Base-by-base conservation (phyloP, 179 eudicot genomes). In the Beta macrorhiza region DNA sequence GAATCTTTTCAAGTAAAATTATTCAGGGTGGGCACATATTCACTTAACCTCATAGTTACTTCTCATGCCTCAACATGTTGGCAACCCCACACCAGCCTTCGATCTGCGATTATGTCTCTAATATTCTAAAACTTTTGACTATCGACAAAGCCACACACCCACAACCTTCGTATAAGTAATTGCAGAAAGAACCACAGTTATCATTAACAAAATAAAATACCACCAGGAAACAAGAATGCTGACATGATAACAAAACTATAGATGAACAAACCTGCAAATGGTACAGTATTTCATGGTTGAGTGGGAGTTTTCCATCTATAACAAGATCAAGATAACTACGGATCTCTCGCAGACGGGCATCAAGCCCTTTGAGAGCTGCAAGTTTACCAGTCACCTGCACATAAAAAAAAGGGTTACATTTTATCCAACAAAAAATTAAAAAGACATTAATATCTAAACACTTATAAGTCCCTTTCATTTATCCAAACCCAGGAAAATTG, bases 331-430 rank as follows among this genome's bases (percentile, higher is more conserved):
- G 91, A 85, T 95, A 95, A 84, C 91, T 84, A 32, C 92, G 88
- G 22, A 95, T 95, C 86, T 95, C 98, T 69, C 86, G 79, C 22
- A 95, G 90, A 70, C 95, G 88, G 64, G 97, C 95, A 90, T 92
- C 98, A 77, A 95, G 87, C 37, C 98, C 97, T 89, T 95, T 95
- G 74, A 95, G 88, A 65, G 97, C 95, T 79, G 96, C 92, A 80
- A 93, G 95, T 87, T 93, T 95, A 64, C 98, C 97, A 79, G 98
- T 90, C 57, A 95, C 97, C 98, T 95, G 86, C 53, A 80, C 56
- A 67, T 16, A 57, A 67, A 7, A 72, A 37, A 52, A 56, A 7
- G 49, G 16, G 4, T 37, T 75, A 20, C 9, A 11, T 52, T 29
- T 25, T 22, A 22, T 44, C 72, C 32, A 25, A 73, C 4, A n/a